These are phyloP conservation scores for Ogataea ganodermae DNA, from an alignment of 805 yeast genomes.

Conservation along the genomic window DNA sequence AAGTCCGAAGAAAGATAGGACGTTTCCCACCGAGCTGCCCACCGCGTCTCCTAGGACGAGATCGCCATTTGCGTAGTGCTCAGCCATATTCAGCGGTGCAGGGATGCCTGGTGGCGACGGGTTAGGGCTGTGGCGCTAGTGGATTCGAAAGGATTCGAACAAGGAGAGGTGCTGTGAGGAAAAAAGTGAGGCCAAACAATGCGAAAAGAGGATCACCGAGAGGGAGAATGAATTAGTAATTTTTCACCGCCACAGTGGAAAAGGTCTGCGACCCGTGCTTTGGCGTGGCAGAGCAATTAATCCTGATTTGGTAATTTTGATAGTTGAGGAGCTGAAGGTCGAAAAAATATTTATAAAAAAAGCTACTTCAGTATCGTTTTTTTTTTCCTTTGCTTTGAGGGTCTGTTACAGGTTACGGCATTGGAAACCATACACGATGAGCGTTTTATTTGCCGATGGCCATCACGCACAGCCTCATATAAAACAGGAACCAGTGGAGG, in stretches of 20 bases:
- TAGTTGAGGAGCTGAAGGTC: neutral
- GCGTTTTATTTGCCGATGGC: neutral
- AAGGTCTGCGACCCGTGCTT: neutral
- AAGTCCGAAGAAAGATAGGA: slow-evolving; percentile 4
- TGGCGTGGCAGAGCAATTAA: slow-evolving; percentile 8
- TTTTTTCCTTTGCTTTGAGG: neutral
- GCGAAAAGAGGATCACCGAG: neutral
- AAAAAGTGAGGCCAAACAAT: neutral
- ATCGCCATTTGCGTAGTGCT: slow-evolving; percentile 8
- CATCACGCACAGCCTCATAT: neutral
- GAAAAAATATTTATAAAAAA: neutral
- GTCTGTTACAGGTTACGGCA: too few relatives aligned
- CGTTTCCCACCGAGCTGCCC: slow-evolving; percentile 9
- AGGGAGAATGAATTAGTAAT: slow-evolving; percentile 1
- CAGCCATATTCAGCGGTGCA: slow-evolving; percentile 7
- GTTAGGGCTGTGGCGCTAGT: too few relatives aligned
- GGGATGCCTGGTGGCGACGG: neutral
- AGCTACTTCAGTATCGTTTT: neutral
- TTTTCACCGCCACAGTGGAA: neutral
- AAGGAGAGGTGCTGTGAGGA: neutral
- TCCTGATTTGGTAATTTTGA: slow-evolving; percentile 14
- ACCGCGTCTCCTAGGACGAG: slow-evolving; percentile 1
- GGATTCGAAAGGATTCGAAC: neutral
- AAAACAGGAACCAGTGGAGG: neutral
- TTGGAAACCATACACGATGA: neutral